These are phyloP conservation scores for Hibiscus syriacus DNA, from an alignment of 345 rosid genomes.

Conservation along the genomic window DNA sequence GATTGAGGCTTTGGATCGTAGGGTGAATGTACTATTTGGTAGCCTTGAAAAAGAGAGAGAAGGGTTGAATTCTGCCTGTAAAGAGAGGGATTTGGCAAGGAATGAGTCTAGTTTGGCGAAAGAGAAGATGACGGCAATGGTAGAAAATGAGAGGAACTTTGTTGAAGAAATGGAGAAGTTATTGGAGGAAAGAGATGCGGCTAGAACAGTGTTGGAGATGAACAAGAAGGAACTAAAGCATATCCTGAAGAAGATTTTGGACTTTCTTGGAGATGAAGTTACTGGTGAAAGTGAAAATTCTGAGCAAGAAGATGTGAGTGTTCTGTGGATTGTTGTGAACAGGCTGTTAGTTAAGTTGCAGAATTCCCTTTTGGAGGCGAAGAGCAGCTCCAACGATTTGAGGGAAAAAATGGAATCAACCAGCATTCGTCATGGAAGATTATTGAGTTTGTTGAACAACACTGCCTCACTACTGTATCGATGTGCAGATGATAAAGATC, in stretches of 20 bases:
- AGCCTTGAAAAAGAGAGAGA: constrained; percentile 31
- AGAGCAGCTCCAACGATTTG: constrained; percentile 28
- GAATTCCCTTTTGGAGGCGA: too few species aligned
- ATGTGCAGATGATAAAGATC: constrained; percentile 14
- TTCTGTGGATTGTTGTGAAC: too few species aligned
- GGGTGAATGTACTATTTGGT: constrained; percentile 20
- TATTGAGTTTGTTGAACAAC: constrained; percentile 43
- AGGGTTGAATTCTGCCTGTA: constrained; percentile 15
- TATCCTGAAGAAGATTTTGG: too few species aligned
- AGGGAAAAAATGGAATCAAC: constrained; percentile 34
- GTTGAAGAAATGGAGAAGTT: too few species aligned
- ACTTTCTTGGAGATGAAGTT: constrained; percentile 29
- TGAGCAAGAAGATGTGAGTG: constrained; percentile 20
- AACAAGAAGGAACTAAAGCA: too few species aligned
- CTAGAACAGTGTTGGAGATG: too few species aligned
- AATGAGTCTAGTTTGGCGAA: too few species aligned
- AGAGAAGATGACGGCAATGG: too few species aligned
- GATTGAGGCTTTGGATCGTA: constrained; percentile 28
- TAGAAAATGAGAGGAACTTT: too few species aligned
- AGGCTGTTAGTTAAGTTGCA: too few species aligned
- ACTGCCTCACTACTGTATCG: constrained; percentile 34
- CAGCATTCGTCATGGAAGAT: constrained; percentile 24
- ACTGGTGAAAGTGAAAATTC: constrained; percentile 33
- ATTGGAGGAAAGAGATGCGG: too few species aligned
- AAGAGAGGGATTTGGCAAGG: too few species aligned